Evolutionary conservation across 116 monocot species (phyloP).

Genomic region (Iris pallida): DNA sequence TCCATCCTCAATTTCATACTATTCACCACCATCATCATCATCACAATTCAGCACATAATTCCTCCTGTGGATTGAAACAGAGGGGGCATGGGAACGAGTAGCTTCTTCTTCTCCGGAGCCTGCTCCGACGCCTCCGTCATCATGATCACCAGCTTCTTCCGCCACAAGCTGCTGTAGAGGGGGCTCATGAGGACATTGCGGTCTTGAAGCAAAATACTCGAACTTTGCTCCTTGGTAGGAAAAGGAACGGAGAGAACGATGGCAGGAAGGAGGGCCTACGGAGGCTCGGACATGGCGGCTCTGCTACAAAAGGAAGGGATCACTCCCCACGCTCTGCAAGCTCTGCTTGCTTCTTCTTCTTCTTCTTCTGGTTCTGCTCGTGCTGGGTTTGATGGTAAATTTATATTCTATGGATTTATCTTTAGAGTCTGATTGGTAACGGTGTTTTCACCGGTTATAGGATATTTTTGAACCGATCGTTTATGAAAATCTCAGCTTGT

Average conservation of each 20-base stretch:
- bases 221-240: too few species aligned
- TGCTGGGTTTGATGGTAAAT: conserved; percentile 33
- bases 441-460: too few species aligned
- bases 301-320: conserved; percentile 39
- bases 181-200: too few species aligned
- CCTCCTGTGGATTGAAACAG: too few species aligned
- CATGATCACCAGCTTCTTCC: conserved; percentile 60
- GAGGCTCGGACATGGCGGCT: conserved; percentile 26
- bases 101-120: conserved; percentile 7
- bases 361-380: background rate
- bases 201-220: too few species aligned
- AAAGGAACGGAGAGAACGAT: conserved; percentile 10
- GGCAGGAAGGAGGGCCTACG: conserved; percentile 38
- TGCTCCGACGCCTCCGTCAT: conserved; percentile 31
- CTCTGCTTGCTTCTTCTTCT: conserved; percentile 23
- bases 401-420: too few species aligned
- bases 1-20: too few species aligned
- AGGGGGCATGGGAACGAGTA: conserved; percentile 34
- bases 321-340: conserved; percentile 19
- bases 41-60: too few species aligned
- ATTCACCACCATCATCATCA: too few species aligned
- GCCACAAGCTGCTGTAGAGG: conserved; percentile 33
- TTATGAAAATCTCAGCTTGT: too few species aligned
- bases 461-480: too few species aligned
- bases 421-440: too few species aligned